Evolutionary conservation across 176 grass and related monocot species (phyloP), one percentile per base, ranked within the genome.

Genomic region (Oryza brachyantha): DNA sequence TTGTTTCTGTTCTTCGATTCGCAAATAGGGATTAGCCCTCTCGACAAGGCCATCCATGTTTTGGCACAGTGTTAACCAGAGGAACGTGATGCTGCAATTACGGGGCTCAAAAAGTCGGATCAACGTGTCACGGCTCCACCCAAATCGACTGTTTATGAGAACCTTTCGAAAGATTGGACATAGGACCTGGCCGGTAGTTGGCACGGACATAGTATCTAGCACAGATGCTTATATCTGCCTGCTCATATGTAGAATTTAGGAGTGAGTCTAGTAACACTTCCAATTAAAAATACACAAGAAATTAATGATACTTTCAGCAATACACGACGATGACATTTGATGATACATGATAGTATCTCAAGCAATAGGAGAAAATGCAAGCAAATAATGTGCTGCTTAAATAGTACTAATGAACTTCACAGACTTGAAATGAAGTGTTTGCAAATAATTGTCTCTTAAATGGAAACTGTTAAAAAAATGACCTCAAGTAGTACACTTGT

Each of bases 211-310:
- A 99, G 66, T 92, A 99, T 84, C 85, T 92, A 41, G 92, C 81
- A 79, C 96, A 99, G 10, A 99, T 66, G 28, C 84, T 95, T 87
- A 93, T 92, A 87, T 99, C 92, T 42, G 90, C 92, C 96, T 99
- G 73, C 22, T 66, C 52, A 87, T 29, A 62, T 65, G 34, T 31
- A 85, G n/a, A n/a, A n/a, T n/a, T 27, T 42, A 75, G 45, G 7
- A 61, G 43, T 12, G 37, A 77, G 54, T 13, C 54, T 37, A 73
- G 76, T 41, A 59, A 77, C 25, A 66, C 19, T 41, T 69, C 19
- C n/a, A 39, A 69, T n/a, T 29, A 43, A 84, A 52, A 78, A 66
- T 57, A 70, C 52, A 32, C 36, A 70, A 48, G 13, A 39, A 36
- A 19, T 62, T 11, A 34, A 70, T 5, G 2, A 41, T 9, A 69